Conservation (phyloP, 139 green algal genomes). For the Pleodorina starrii region DNA sequence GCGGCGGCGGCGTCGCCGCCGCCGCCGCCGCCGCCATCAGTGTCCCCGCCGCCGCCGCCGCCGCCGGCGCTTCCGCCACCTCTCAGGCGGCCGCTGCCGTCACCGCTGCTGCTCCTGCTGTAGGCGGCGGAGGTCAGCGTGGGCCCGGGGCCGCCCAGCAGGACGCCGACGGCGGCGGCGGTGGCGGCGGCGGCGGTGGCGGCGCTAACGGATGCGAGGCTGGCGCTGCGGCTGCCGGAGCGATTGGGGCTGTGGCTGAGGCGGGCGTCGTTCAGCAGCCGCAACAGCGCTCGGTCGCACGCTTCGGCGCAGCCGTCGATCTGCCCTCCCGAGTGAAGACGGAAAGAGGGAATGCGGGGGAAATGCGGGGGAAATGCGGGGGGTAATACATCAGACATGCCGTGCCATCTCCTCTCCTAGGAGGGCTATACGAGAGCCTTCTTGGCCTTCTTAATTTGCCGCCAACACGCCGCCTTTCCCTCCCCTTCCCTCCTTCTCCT, state of each 20-base stretch:
- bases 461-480: too few relatives aligned
- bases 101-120: neutral
- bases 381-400: too few relatives aligned
- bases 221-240: neutral
- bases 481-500: too few relatives aligned
- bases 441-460: too few relatives aligned
- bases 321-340: too few relatives aligned
- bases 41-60: neutral
- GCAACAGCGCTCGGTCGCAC: neutral
- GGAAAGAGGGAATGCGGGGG: too few relatives aligned
- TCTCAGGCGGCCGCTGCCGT: neutral
- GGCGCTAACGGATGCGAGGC: neutral
- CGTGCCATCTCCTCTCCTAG: neutral
- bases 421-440: too few relatives aligned
- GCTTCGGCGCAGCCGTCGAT: constrained; percentile 5
- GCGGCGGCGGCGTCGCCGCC: neutral
- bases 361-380: too few relatives aligned
- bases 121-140: too few relatives aligned
- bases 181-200: neutral
- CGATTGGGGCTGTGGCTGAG: neutral
- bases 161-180: too few relatives aligned
- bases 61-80: neutral
- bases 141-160: too few relatives aligned
- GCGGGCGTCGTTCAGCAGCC: neutral
- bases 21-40: neutral